Evolutionary conservation across 208 protist genomes (phyloP).

Genomic region (Entamoeba invadens): DNA sequence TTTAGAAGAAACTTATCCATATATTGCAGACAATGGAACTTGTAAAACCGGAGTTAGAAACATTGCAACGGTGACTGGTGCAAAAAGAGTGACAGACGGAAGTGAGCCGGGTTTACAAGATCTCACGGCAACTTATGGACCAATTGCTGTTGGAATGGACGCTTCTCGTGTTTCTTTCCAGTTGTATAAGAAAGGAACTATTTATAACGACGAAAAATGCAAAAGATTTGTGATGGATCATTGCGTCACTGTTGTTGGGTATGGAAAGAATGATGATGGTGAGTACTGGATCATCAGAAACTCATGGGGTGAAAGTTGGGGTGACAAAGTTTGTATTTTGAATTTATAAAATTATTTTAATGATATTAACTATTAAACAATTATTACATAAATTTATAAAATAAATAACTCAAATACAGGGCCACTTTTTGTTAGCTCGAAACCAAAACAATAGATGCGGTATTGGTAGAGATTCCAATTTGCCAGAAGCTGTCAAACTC

Average conservation of each 20-base stretch:
- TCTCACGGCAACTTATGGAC: background rate
- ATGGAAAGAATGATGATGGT: constrained; percentile 16
- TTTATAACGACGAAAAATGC: background rate
- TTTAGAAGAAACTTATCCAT: background rate
- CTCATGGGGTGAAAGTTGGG: constrained; percentile 31
- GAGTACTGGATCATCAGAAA: constrained; percentile 34
- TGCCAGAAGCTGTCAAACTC: background rate
- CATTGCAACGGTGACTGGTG: no score
- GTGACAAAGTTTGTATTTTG: constrained; percentile 31
- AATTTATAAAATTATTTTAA: constrained; percentile 20
- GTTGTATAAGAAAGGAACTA: background rate
- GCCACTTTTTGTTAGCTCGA: background rate
- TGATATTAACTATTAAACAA: no score
- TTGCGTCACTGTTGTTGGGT: constrained; percentile 36
- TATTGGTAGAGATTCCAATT: background rate
- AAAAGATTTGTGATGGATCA: constrained; percentile 19
- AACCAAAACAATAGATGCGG: background rate
- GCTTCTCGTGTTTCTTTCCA: background rate
- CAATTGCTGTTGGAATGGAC: background rate
- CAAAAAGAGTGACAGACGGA: no score
- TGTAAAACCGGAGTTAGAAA: no score
- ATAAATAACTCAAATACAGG: no score
- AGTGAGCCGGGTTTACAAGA: no score
- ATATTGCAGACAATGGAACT: background rate
- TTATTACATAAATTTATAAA: no score